phyloP scores from a whole-genome alignment of 805 yeast species.

The Tetrapisispora phaffii region DNA sequence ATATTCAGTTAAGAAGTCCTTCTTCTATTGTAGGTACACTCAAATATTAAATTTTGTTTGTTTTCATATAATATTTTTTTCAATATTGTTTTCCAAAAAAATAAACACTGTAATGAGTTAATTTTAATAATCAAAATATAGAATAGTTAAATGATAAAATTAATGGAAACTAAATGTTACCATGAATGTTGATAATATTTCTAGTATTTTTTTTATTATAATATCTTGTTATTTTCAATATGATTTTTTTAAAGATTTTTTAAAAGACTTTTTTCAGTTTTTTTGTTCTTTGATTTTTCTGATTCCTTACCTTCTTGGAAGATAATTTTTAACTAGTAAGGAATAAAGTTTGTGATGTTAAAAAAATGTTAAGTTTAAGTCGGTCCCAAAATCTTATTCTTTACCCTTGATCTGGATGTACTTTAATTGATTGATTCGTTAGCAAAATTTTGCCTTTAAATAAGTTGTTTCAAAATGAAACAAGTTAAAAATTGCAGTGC shows the following conservation, averaged over 20 bases:
- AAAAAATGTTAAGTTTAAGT: not conserved
- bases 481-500: too few species aligned
- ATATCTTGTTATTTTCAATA: too few species aligned
- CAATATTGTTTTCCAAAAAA: not conserved
- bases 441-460: too few species aligned
- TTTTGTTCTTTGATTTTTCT: not conserved
- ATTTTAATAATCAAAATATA: not conserved
- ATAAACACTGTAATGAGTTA: not conserved
- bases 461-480: too few species aligned
- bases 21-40: not conserved
- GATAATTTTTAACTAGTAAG: not conserved
- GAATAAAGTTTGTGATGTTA: not conserved
- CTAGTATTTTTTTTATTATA: not conserved
- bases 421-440: not conserved
- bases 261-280: not conserved
- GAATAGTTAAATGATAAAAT: too few species aligned
- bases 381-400: not conserved
- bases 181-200: not conserved
- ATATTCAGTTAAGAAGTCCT: slow-evolving; percentile 8
- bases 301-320: not conserved
- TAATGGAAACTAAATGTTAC: too few species aligned
- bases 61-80: not conserved
- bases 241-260: slow-evolving; percentile 1
- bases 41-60: not conserved
- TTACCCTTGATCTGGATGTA: not conserved